These are phyloP conservation scores for Eremochloa ophiuroides DNA, from an alignment of 176 grass and related monocot genomes.

Conservation along the genomic window DNA sequence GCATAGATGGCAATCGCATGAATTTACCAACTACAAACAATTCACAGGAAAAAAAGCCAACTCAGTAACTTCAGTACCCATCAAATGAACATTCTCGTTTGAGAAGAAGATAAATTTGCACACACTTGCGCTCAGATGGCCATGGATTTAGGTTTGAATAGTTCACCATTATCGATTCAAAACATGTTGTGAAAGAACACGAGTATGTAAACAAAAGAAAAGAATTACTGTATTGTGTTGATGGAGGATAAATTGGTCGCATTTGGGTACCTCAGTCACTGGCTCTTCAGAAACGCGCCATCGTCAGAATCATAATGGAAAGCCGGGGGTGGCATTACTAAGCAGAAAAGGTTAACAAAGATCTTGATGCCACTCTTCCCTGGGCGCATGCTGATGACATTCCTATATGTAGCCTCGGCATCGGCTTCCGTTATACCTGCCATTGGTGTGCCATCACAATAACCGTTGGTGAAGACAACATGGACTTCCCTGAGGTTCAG, in stretches of 20 bases:
- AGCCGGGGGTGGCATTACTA: background rate
- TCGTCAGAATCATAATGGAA: background rate
- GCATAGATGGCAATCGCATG: too few relatives aligned
- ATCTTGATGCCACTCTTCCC: background rate
- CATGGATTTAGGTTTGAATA: too few relatives aligned
- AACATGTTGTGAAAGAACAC: background rate
- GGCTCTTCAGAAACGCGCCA: background rate
- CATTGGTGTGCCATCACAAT: background rate
- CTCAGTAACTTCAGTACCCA: too few relatives aligned
- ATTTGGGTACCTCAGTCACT: background rate
- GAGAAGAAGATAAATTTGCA: too few relatives aligned
- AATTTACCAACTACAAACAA: too few relatives aligned
- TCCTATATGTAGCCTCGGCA: background rate
- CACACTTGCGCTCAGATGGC: too few relatives aligned
- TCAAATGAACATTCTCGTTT: too few relatives aligned
- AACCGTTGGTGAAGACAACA: background rate
- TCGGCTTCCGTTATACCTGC: background rate
- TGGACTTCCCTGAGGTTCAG: background rate
- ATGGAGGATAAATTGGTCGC: background rate
- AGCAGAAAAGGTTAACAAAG: background rate
- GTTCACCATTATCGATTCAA: too few relatives aligned
- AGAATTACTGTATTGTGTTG: background rate
- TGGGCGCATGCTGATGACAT: background rate
- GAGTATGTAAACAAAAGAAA: background rate
- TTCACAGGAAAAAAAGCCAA: too few relatives aligned